Base-by-base conservation (phyloP, 2,329 filamentous ascomycete genomes). In the Stagonosporopsis rhizophila region DNA sequence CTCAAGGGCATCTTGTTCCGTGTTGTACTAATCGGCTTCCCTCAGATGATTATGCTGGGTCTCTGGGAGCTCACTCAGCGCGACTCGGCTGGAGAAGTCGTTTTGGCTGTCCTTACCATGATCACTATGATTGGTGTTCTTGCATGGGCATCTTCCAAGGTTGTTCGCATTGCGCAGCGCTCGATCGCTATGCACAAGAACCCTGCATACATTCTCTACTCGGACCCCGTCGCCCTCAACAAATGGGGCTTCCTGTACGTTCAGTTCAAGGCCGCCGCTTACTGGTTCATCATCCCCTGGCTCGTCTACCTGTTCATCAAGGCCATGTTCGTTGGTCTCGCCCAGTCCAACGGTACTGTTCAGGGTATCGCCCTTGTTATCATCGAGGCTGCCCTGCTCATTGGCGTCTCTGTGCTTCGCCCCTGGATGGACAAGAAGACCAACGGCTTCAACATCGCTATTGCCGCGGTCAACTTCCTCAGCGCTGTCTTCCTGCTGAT, bases 381-480 rank as follows among this genome's bases (percentile, higher is more conserved):
- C 57, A 87, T 97, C 53, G 94, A 98, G 77, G 89, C 89, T 2
- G 85, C 78, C 48, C 88, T 90, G 66, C 83, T 98, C 53, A 89
- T 96, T 67, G 87, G 80, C 20, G 87, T 92, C 52, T 89, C 87
- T 58, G 88, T 96, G 50, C 80, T 97, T 65, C 88, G 91, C 58
- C 94, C 94, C 17, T 98, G 92, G 89, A 98, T 98, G 94, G 94
- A 97, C 83, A 96, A 96, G 86, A 94, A 93, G 80, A 96, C 92
- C 59, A 98, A 97, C 77, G 88, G 89, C 44, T 96, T 96, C 84
- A 97, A 97, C 80, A 96, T 98, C 70, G 86, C 92, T 58, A 97
- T 97, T 69, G 89, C 87, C 60, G 89, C 87, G 41, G 83, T 96
- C 77, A 97, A 96, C 82, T 96, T 97, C 76, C 76, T 97, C 70